A percentile compares a stretch with the other conserved stretches of the same genome.
Conservation (phyloP, 129 eudicot species). For the Flaveria brownii region DNA sequence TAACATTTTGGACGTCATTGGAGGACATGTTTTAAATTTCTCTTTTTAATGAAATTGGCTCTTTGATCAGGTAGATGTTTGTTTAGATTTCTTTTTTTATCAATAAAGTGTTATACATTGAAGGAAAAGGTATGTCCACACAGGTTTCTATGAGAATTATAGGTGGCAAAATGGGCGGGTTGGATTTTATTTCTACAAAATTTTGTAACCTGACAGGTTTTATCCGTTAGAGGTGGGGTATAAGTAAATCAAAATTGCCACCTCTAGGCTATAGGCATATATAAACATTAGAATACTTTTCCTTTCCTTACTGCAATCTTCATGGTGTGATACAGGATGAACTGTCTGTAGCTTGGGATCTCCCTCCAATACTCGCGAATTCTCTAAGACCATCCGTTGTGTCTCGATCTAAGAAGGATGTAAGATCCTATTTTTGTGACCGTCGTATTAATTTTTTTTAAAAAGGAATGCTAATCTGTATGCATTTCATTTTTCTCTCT, state of each 20-base stretch:
- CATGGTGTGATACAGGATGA: conserved; percentile 49
- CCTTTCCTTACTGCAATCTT: conserved; percentile 25
- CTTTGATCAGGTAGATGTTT: no score
- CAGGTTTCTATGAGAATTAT: no score
- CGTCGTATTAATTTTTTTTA: not conserved
- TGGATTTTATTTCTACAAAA: no score
- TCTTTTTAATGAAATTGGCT: no score
- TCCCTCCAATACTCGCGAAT: conserved; percentile 50
- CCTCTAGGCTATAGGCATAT: not conserved
- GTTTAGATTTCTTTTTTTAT: no score
- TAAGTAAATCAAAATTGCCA: not conserved
- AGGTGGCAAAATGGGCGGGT: no score
- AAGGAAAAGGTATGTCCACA: no score
- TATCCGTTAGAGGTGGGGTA: not conserved
- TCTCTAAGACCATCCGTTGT: conserved; percentile 59
- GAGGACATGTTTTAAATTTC: not conserved
- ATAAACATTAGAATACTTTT: not conserved
- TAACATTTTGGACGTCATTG: conserved; percentile 14
- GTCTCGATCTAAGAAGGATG: conserved; percentile 76
- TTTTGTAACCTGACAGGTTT: no score
- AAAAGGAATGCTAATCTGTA: conserved; percentile 16
- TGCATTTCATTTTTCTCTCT: conserved; percentile 16
- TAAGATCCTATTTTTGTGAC: conserved; percentile 38
- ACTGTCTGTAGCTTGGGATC: conserved; percentile 56
- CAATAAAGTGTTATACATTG: no score